Conservation (phyloP, 2,329 filamentous ascomycete genomes). For the Blumeriella jaapii region DNA sequence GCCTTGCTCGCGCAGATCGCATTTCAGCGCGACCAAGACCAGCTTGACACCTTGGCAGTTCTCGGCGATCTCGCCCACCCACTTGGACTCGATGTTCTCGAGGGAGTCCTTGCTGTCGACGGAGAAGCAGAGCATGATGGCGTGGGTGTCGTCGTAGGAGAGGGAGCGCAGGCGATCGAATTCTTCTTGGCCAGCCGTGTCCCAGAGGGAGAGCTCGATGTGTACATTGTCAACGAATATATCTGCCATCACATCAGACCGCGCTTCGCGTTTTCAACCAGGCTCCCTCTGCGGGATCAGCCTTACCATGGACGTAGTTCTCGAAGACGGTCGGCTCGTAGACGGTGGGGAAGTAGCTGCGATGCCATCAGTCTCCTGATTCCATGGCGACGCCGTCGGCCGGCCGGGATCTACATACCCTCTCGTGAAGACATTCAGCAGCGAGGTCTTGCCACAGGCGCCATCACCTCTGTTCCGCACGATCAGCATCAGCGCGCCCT, state of each 20-base stretch:
- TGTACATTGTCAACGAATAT: conserved; percentile 97
- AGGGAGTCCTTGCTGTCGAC: conserved; percentile 93
- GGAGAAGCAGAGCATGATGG: conserved; percentile 98
- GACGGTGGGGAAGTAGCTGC: conserved; percentile 89
- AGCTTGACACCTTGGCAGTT: conserved; percentile 94
- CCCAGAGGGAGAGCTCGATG: conserved; percentile 96
- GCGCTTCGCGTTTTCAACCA: neutral
- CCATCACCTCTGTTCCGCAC: conserved; percentile 64
- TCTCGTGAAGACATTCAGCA: conserved; percentile 97
- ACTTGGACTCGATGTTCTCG: conserved; percentile 97
- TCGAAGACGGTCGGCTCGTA: conserved; percentile 98
- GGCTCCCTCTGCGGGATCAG: neutral
- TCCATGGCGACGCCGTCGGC: neutral
- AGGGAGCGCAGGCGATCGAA: conserved; percentile 92
- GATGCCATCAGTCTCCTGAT: conserved; percentile 11
- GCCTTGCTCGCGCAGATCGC: conserved; percentile 74
- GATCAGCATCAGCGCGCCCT: conserved; percentile 9
- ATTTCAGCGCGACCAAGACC: conserved; percentile 91
- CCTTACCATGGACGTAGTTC: conserved; percentile 92
- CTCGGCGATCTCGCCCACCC: conserved; percentile 95
- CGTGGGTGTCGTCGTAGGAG: conserved; percentile 93
- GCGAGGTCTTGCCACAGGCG: conserved; percentile 91
- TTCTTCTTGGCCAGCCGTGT: conserved; percentile 97
- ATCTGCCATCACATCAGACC: conserved; percentile 41
- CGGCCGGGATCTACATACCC: conserved; percentile 41